phyloP scores from a whole-genome alignment of 164 flowering plant species.

The Brasenia schreberi region DNA sequence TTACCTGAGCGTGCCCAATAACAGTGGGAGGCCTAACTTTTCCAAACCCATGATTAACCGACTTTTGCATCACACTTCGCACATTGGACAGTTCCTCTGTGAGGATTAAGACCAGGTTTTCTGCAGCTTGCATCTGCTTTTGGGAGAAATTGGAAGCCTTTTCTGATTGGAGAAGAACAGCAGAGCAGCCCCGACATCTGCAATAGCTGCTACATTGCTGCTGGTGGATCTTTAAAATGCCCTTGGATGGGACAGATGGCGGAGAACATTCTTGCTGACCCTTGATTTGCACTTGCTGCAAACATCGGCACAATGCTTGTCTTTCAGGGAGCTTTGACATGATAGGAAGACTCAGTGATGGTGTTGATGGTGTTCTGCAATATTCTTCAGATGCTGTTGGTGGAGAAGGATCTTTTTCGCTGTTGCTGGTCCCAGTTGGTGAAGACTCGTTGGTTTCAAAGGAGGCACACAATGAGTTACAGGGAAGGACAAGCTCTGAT shows the following conservation, averaged over 20 bases:
- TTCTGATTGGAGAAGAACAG: constrained; percentile 61
- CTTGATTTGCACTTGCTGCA: background rate
- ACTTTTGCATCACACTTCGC: constrained; percentile 34
- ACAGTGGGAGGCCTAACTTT: background rate
- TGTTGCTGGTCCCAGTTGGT: background rate
- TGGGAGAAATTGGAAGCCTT: constrained; percentile 62
- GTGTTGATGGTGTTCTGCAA: background rate
- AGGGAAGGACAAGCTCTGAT: background rate
- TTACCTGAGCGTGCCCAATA: background rate
- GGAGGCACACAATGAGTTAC: background rate
- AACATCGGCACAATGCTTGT: background rate
- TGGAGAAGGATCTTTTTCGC: background rate
- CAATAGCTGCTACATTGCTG: constrained; percentile 55
- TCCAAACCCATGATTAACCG: background rate
- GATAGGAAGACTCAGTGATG: background rate
- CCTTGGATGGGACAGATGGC: constrained; percentile 14
- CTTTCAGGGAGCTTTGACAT: background rate
- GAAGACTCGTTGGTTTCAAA: background rate
- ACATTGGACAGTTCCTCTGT: constrained; percentile 37
- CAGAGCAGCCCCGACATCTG: constrained; percentile 44
- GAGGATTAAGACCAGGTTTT: constrained; percentile 39
- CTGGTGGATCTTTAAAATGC: constrained; percentile 50
- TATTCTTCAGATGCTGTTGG: constrained; percentile 4
- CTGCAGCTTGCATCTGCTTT: constrained; percentile 63
- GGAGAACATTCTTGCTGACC: background rate